Base-by-base conservation (phyloP, 352 stramenopile species). In the Phytopythium delawarense region DNA sequence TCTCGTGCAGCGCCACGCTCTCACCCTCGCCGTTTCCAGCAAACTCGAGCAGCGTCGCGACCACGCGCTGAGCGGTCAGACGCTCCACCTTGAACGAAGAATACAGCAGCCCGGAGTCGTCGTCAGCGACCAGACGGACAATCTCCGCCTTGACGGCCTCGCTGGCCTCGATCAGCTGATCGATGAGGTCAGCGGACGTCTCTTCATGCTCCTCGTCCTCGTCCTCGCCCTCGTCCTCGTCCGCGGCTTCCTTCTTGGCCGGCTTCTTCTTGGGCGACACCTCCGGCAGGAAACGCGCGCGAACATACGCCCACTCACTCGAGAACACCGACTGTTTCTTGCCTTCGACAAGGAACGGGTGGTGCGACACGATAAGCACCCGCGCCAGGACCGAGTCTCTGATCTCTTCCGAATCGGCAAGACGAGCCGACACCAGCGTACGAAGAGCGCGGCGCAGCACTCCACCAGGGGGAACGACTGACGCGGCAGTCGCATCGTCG, bases 21-120 rank as follows among this genome's bases (percentile, higher is more conserved):
- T 96, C 87, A 9, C 82, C 83, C 46, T 90, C 78, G 34, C 87
- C 87, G 50, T 91, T 93, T 11, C 87, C 87, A 45, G 83, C 79
- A 62, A 94, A 96, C 20, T 87, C 74, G 4, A 94, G 78, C 45
- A 96, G 61, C 21, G 85, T 81, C 32, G 79, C 79, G 3, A 96
- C 37, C n/a, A 74, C 74, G 6, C 87, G 84, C 56, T 94, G 86
- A 13, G 79, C 84, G 34, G 73, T 78, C 25, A 88, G 63, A 5
- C 86, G 84, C 57, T 91, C 71, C 9, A 83, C 58, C 35, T 62
- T 46, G 28, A 73, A 70, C 8, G 61, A 39, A 13, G 83, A 88
- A 56, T 84, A 91, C 13, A 96, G 56, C 37, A 81, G 69, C n/a
- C 83, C 83, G 2, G 57, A 65, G 7, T 67, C 61, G 28, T 69